Conservation (phyloP, 148 eudicot species). For the Bassia scoparia region DNA sequence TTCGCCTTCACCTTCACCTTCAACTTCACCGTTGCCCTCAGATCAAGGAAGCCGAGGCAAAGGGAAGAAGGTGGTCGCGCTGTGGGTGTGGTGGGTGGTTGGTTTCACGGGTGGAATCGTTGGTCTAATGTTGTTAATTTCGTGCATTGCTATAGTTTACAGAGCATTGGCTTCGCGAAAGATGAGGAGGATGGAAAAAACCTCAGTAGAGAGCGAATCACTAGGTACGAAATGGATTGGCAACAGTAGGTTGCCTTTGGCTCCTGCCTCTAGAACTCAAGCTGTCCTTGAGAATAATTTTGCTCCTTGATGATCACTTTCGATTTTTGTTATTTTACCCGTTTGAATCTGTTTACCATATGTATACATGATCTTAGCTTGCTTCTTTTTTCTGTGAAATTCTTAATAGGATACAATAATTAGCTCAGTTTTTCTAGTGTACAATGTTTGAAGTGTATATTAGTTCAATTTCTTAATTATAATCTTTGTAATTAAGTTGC, state of each 20-base stretch:
- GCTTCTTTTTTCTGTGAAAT: neutral
- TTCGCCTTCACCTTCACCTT: neutral
- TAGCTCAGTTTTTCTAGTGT: neutral
- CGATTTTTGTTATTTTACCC: neutral
- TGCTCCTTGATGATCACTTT: conserved; percentile 33
- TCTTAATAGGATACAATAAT: neutral
- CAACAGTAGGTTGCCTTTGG: conserved; percentile 63
- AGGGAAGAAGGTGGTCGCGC: conserved; percentile 15
- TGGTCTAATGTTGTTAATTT: conserved; percentile 31
- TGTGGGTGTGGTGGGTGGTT: conserved; percentile 57
- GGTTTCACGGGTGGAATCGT: conserved; percentile 49
- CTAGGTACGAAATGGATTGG: conserved; percentile 62
- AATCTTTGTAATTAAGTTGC: neutral
- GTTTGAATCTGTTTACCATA: neutral
- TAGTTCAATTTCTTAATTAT: neutral
- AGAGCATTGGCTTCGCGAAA: conserved; percentile 27
- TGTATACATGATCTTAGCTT: conserved; percentile 4
- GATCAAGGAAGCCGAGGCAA: neutral
- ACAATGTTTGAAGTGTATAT: neutral
- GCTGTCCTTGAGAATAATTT: conserved; percentile 55
- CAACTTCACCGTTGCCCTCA: neutral
- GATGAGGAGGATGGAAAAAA: conserved; percentile 48
- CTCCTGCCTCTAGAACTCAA: conserved; percentile 66
- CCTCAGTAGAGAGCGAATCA: conserved; percentile 47
- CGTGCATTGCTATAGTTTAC: conserved; percentile 26